Percentiles rank a stretch among this genome's conserved stretches.
Conservation (phyloP, 176 grass and related monocot genomes). For the Areca catechu region DNA sequence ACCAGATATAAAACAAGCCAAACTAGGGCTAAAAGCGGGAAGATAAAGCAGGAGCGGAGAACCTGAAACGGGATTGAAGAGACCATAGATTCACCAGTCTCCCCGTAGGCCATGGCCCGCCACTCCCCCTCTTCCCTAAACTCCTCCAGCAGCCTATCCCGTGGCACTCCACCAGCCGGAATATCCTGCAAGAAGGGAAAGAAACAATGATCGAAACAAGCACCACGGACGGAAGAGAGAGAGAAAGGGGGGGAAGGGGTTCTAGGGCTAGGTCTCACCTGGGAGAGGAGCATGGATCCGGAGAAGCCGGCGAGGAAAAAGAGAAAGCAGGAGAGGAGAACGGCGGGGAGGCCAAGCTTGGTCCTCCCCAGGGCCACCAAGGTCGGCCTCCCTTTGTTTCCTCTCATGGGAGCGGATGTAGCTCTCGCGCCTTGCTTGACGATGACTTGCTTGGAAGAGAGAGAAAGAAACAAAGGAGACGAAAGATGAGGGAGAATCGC, state of each 20-base stretch:
- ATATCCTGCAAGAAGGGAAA: neutral
- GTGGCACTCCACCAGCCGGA: slow-evolving; percentile 22
- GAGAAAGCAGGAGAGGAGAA: slow-evolving; percentile 65
- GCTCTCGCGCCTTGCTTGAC: too few species aligned
- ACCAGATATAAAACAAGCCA: neutral
- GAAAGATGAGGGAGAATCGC: too few species aligned
- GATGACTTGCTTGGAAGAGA: too few species aligned
- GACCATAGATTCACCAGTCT: slow-evolving; percentile 39
- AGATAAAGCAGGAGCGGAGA: neutral
- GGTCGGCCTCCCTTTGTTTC: slow-evolving; percentile 8
- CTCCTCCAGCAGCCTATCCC: slow-evolving; percentile 40
- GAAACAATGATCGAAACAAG: slow-evolving; percentile 3
- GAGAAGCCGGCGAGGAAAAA: slow-evolving; percentile 90
- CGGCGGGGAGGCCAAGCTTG: slow-evolving; percentile 57
- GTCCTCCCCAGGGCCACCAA: slow-evolving; percentile 11
- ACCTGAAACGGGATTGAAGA: slow-evolving; percentile 64
- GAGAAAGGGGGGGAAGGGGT: neutral
- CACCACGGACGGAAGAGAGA: slow-evolving; percentile 3
- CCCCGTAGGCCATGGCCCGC: slow-evolving; percentile 52
- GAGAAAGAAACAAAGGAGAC: too few species aligned
- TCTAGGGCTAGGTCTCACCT: slow-evolving; percentile 22
- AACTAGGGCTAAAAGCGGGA: slow-evolving; percentile 3
- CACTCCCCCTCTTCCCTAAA: slow-evolving; percentile 20
- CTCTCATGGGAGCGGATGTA: neutral
- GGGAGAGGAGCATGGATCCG: slow-evolving; percentile 57